A percentile compares a stretch with the other conserved stretches of the same genome.
Evolutionary conservation across 2,329 filamentous ascomycete genomes (phyloP).

Genomic region (Colletotrichum siamense): DNA sequence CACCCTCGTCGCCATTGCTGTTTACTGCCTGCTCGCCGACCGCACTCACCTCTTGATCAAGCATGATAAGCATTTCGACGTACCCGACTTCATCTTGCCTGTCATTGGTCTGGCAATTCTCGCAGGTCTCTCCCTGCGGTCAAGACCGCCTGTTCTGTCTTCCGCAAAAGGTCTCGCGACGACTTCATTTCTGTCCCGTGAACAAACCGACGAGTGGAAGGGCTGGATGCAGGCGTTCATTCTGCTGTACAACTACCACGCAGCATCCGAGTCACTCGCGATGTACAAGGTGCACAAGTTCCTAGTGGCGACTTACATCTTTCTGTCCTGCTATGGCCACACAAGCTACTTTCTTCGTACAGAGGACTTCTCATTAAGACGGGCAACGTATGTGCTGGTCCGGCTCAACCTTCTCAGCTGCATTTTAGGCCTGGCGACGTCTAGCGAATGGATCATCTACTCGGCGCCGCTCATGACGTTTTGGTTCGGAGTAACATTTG

Average conservation of each 20-base stretch:
- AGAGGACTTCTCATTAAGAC: constrained; percentile 60
- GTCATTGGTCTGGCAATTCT: constrained; percentile 30
- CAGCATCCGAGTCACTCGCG: constrained; percentile 48
- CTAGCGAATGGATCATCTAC: constrained; percentile 56
- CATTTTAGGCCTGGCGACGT: constrained; percentile 59
- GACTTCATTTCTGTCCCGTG: constrained; percentile 46
- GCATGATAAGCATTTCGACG: constrained; percentile 48
- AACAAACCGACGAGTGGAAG: constrained; percentile 70
- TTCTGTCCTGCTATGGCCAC: constrained; percentile 68
- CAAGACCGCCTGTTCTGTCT: background rate
- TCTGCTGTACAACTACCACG: constrained; percentile 62
- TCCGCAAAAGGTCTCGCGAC: background rate
- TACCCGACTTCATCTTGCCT: constrained; percentile 27
- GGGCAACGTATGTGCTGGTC: constrained; percentile 52
- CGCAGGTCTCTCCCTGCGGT: constrained; percentile 7
- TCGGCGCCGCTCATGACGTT: constrained; percentile 65
- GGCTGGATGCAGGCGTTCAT: constrained; percentile 66
- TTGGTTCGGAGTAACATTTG: constrained; percentile 66
- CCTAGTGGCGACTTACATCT: constrained; percentile 63
- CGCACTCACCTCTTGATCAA: constrained; percentile 60
- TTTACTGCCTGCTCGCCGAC: constrained; percentile 59
- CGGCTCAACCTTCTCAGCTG: constrained; percentile 63
- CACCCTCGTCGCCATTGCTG: constrained; percentile 22
- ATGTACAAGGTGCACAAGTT: constrained; percentile 62
- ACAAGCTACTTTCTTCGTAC: constrained; percentile 62